These are phyloP conservation scores for Mrakia frigida DNA, from an alignment of 768 basidiomycete species.

Conservation along the genomic window DNA sequence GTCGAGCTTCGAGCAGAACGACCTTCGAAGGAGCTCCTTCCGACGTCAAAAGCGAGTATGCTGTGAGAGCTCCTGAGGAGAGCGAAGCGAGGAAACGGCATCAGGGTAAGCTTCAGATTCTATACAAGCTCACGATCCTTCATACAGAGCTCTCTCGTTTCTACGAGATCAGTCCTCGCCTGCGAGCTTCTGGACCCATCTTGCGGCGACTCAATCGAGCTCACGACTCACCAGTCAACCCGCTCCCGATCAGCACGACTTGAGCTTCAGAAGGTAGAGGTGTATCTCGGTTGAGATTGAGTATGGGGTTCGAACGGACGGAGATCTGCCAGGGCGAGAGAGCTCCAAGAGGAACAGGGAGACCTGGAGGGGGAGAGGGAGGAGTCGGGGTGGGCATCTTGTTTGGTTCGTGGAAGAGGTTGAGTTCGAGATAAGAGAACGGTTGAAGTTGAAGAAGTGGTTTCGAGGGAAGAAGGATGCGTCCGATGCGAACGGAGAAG, in stretches of 20 bases:
- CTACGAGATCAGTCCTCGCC: too few relatives aligned
- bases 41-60: constrained; percentile 9
- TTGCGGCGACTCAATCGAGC: not conserved
- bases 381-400: constrained; percentile 35
- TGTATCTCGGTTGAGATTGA: constrained; percentile 8
- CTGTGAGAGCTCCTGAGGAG: constrained; percentile 16
- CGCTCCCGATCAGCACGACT: constrained; percentile 20
- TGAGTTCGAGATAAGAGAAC: not conserved
- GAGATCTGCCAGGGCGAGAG: constrained; percentile 22
- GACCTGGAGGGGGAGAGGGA: not conserved
- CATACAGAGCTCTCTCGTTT: not conserved
- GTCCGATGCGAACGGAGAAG: too few relatives aligned
- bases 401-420: not conserved
- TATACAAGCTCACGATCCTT: not conserved
- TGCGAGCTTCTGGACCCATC: not conserved
- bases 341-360: constrained; percentile 11
- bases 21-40: constrained; percentile 45
- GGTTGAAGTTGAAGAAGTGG: not conserved
- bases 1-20: constrained; percentile 73
- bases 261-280: not conserved
- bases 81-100: not conserved
- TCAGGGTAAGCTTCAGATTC: not conserved
- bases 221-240: constrained; percentile 8
- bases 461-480: not conserved
- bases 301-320: not conserved